Base-by-base conservation (phyloP, 345 rosid species). In the Adansonia digitata region DNA sequence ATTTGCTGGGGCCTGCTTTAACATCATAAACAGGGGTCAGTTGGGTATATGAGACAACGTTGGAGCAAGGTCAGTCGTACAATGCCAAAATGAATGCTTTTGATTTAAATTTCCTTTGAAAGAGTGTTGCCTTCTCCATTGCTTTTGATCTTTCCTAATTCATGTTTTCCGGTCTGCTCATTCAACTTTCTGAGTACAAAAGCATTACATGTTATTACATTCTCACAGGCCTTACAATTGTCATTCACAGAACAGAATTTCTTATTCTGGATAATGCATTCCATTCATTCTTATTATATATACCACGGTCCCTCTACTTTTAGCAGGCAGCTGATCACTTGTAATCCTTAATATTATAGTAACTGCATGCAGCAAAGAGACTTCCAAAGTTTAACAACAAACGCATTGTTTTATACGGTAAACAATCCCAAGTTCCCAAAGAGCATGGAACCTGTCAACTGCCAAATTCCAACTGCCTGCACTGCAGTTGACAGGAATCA, bases 11-110 rank as follows among this genome's bases (percentile, higher is more conserved):
- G 75, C 75, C 82, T 77, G 62, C 73, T 59, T 80, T 64, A 63
- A 69, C 31, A 49, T 74, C 68, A 80, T 71, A 56, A 74, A 20
- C 74, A 55, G 66, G 56, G 51, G 49, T 55, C 68, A 51, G 22
- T 72, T 76, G 73, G 61, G 64, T 39, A 45, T 66, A 87, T 87
- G 89, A 85, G 89, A 57, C 83, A 85, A 49, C 42, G 79, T 75
- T 86, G 79, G 71, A 29, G 56, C 48, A 82, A 78, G 89, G 89
- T 81, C 80, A 82, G 65, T 43, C 37, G 0, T 4, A n/a, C 24
- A 27, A 52, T 22, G 29, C 31, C 29, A 22, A 55, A 27, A n/a
- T 1, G 8, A 45, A 17, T 5, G 52, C 62, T 39, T 61, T 39
- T 20, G 6, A 40, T 17, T 24, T 60, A 18, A 56, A 5, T 5